Evolutionary conservation across 139 green algal species (phyloP), one percentile per base, ranked within the genome.

Genomic region (Volvox reticuliferus): DNA sequence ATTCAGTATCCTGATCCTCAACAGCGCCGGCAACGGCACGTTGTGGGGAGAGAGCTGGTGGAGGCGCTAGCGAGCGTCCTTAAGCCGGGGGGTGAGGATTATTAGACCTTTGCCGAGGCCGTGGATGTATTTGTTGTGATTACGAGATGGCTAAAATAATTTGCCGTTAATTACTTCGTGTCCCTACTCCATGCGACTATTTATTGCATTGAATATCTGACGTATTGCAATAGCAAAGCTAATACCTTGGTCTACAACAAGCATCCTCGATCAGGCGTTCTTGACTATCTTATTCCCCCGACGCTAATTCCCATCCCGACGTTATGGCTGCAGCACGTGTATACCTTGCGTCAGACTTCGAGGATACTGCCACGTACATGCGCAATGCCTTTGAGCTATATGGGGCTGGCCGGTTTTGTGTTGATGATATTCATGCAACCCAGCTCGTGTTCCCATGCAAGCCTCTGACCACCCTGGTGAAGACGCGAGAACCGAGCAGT

Each of bases 1-100:
- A 82, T 93, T 18, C 97, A 98, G 94, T 99, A 96, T 91, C 97
- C 97, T 1, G 97, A 98, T 87, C 97, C 97, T 0, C 97, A 98
- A 90, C 97, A 98, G 82, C 98, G 98, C 68, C 90, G 94, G 76
- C 97, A 98, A 91, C 91, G 96, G 32, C 91, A 96, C 24, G 90
- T 97, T 17, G 95, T 98, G 71, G 96, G 98, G 89, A 82, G 86
- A 30, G n/a, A 92, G 78, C 84, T 97, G 22, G 95, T 97, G 63
- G 61, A 88, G 65, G 88, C 82, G 17, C 62, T 97, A 9, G 80
- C 61, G 9, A 21, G 75, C 1, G 61, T 94, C 30, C 83, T 97
- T 65, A n/a, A n/a, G 13, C 91, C 85, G 9, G 91, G 90, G 26
- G 92, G 92, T 91, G 89, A 28, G 92, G 24, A n/a, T n/a, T n/a